These are phyloP conservation scores for Metroxylon sagu DNA, from an alignment of 176 grass and related monocot species.

Conservation along the genomic window DNA sequence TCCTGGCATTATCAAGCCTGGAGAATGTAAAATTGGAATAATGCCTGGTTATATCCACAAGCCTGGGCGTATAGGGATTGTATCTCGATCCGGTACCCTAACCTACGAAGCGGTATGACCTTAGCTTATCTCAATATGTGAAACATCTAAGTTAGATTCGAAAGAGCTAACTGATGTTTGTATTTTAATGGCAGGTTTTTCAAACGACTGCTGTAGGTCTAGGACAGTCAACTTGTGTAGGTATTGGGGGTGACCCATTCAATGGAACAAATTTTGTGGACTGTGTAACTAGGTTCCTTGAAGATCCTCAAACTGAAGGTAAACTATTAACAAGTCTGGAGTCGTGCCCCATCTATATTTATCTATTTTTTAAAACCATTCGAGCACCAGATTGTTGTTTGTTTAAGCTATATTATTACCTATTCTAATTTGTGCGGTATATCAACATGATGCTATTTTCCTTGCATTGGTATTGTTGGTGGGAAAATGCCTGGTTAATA, in stretches of 20 bases:
- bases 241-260: constrained; percentile 95
- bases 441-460: too few relatives aligned
- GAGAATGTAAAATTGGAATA: constrained; percentile 99
- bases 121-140: constrained; percentile 3
- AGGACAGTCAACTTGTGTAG: constrained; percentile 94
- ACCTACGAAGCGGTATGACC: constrained; percentile 92
- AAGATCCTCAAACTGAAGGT: constrained; percentile 99
- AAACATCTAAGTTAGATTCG: constrained; percentile 8
- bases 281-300: constrained; percentile 80
- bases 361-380: too few relatives aligned
- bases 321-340: constrained; percentile 5
- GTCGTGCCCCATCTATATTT: too few relatives aligned
- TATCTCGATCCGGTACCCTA: constrained; percentile 98
- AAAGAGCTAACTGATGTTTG: constrained; percentile 6
- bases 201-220: constrained; percentile 95
- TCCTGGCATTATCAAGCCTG: constrained; percentile 96
- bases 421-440: too few relatives aligned
- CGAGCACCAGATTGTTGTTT: too few relatives aligned
- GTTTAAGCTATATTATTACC: too few relatives aligned
- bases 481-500: too few relatives aligned
- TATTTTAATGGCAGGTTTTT: constrained; percentile 59
- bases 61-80: constrained; percentile 76
- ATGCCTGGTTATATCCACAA: constrained; percentile 99
- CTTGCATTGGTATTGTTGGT: too few relatives aligned
- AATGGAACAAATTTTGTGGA: constrained; percentile 99